phyloP scores from a whole-genome alignment of 768 basidiomycete genomes.

The Lactifluus hygrophoroides region DNA sequence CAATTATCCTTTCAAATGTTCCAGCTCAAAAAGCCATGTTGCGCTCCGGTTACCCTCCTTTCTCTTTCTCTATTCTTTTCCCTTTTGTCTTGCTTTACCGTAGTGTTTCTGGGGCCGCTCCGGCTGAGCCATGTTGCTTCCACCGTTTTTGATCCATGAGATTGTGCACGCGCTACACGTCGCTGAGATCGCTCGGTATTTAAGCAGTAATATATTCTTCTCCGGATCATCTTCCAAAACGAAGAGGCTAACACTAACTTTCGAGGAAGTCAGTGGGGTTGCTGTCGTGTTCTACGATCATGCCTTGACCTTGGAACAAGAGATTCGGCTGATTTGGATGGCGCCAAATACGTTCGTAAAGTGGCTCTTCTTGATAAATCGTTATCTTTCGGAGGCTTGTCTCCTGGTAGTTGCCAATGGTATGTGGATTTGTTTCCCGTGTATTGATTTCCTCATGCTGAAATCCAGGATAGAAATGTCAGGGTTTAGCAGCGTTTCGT shows the following conservation, averaged over 20 bases:
- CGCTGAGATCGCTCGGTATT: not conserved
- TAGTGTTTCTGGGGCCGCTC: not conserved
- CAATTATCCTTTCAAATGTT: too few relatives aligned
- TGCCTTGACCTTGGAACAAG: constrained; percentile 32
- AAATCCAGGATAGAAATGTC: constrained; percentile 22
- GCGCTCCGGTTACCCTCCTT: too few relatives aligned
- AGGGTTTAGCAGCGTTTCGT: constrained; percentile 17
- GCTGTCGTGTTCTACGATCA: constrained; percentile 36
- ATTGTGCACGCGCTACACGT: not conserved
- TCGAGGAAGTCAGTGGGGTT: constrained; percentile 26
- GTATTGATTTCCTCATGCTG: not conserved
- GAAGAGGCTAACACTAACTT: not conserved
- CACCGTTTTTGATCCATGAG: not conserved
- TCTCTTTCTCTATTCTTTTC: too few relatives aligned
- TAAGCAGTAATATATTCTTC: not conserved
- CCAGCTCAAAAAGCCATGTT: too few relatives aligned
- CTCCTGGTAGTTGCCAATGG: constrained; percentile 25
- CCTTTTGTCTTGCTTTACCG: too few relatives aligned
- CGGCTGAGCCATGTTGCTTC: not conserved
- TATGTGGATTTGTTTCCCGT: constrained; percentile 20
- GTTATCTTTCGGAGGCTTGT: constrained; percentile 30
- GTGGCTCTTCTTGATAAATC: constrained; percentile 32
- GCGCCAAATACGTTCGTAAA: constrained; percentile 32
- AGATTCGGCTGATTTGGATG: constrained; percentile 35
- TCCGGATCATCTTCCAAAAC: not conserved